phyloP scores from a whole-genome alignment of 2,329 filamentous ascomycete species.

The Colletotrichum liriopes region DNA sequence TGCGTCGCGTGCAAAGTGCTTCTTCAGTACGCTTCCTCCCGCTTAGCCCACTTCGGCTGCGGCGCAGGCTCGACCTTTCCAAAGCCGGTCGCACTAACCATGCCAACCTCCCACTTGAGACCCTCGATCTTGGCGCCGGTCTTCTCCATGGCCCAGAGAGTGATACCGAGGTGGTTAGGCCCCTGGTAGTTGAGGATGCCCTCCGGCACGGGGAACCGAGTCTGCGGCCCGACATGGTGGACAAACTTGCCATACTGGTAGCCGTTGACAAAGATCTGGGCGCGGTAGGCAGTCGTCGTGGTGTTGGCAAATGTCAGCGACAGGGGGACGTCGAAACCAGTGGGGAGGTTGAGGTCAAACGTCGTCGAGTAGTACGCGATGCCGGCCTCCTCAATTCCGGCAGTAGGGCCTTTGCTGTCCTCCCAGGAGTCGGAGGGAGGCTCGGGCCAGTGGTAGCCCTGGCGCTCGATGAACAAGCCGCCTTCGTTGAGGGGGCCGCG shows the following conservation, averaged over 20 bases:
- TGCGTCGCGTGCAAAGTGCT: too few relatives aligned
- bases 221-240: conserved; percentile 79
- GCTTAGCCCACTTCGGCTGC: conserved; percentile 59
- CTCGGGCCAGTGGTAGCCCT: conserved; percentile 70
- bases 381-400: conserved; percentile 61
- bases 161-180: conserved; percentile 76
- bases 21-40: conserved; percentile 63
- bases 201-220: conserved; percentile 76
- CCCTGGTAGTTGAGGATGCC: conserved; percentile 78
- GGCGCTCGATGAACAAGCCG: conserved; percentile 69
- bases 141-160: conserved; percentile 74
- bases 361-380: conserved; percentile 70
- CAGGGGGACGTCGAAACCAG: conserved; percentile 69
- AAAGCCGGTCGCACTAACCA: conserved; percentile 63
- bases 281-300: conserved; percentile 62
- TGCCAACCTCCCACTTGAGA: conserved; percentile 53
- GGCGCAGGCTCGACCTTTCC: conserved; percentile 57
- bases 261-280: conserved; percentile 78
- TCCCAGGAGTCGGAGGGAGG: conserved; percentile 62
- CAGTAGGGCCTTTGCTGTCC: conserved; percentile 51
- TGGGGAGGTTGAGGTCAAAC: conserved; percentile 68
- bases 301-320: conserved; percentile 67
- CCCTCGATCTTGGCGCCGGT: conserved; percentile 60
- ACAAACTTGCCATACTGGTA: conserved; percentile 73
- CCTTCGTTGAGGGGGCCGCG: conserved; percentile 76